A percentile compares a stretch with the other conserved stretches of the same genome.
Evolutionary conservation across 2,329 filamentous ascomycete genomes (phyloP).

Genomic region (Byssothecium circinans): DNA sequence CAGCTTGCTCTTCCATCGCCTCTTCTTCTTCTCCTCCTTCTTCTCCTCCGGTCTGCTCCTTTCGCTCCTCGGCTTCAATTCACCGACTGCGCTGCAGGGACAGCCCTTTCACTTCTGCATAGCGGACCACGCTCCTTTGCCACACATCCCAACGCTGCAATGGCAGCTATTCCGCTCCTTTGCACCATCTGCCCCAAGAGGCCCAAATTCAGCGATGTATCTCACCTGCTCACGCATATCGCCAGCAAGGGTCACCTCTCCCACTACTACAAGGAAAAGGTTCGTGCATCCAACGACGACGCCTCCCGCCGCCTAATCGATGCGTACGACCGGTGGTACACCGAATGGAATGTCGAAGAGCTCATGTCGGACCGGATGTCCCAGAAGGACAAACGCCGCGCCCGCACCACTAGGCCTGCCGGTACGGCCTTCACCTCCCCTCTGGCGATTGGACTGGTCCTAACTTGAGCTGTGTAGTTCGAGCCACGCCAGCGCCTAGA

Average conservation of each 20-base stretch:
- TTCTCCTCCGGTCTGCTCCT: conserved; percentile 40
- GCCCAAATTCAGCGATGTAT: conserved; percentile 84
- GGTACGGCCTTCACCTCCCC: conserved; percentile 27
- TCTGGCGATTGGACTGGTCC: conserved; percentile 8
- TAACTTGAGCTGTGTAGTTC: conserved; percentile 28
- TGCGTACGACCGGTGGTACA: conserved; percentile 78
- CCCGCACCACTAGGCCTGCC: conserved; percentile 37
- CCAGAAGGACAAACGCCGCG: conserved; percentile 71
- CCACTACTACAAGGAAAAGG: conserved; percentile 77
- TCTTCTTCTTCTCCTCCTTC: conserved; percentile 32
- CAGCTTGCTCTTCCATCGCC: conserved; percentile 25
- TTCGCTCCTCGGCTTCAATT: conserved; percentile 32
- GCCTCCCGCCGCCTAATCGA: conserved; percentile 64
- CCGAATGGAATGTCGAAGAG: conserved; percentile 67
- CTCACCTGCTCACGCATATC: conserved; percentile 89
- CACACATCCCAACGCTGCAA: conserved; percentile 29
- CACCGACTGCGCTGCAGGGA: conserved; percentile 29
- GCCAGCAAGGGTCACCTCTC: conserved; percentile 90
- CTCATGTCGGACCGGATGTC: conserved; percentile 77
- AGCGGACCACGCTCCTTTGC: conserved; percentile 28
- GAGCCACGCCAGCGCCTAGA: conserved; percentile 21
- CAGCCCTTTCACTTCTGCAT: conserved; percentile 27
- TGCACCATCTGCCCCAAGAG: conserved; percentile 83
- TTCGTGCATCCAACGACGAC: conserved; percentile 69
- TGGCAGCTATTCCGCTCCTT: conserved; percentile 64